A percentile compares a stretch with the other conserved stretches of the same genome.
Conservation (phyloP, 2,329 filamentous ascomycete species). For the Berkeleyomyces basicola region DNA sequence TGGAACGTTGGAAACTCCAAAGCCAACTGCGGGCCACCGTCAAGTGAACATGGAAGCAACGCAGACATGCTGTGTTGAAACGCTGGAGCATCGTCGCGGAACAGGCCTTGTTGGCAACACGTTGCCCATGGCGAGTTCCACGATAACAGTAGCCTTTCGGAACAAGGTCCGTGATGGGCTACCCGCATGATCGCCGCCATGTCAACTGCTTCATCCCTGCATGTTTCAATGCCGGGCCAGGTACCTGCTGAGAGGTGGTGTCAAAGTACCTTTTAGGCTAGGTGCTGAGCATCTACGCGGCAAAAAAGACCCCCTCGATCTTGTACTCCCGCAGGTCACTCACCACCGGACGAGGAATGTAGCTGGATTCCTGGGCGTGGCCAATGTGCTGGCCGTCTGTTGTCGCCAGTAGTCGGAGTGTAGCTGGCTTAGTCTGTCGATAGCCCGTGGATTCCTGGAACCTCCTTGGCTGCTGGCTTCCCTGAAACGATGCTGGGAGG, state of each 20-base stretch:
- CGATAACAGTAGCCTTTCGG: not conserved
- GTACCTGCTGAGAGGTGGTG: not conserved
- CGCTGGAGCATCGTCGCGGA: not conserved
- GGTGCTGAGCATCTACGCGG: not conserved
- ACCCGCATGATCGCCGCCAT: not conserved
- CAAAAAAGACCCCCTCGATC: not conserved
- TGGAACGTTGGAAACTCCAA: not conserved
- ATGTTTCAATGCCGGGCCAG: slow-evolving; percentile 1
- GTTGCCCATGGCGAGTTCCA: not conserved
- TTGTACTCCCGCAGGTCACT: not conserved
- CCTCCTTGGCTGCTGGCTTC: not conserved
- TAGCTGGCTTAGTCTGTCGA: not conserved
- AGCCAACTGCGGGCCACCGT: not conserved
- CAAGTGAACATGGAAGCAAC: not conserved
- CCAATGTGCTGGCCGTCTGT: slow-evolving; percentile 1
- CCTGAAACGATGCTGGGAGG: not conserved
- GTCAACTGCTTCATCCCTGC: not conserved
- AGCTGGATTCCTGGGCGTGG: slow-evolving; percentile 9
- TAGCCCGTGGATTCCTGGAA: not conserved
- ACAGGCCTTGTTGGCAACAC: not conserved
- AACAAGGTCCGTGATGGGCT: not conserved
- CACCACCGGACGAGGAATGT: not conserved
- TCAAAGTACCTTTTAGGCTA: not conserved
- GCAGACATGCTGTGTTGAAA: not conserved
- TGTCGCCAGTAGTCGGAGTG: not conserved